Percentiles rank a stretch among this genome's conserved stretches.
These are phyloP conservation scores for Colletotrichum nymphaeae DNA, from an alignment of 2,329 filamentous ascomycete species.

Conservation along the genomic window DNA sequence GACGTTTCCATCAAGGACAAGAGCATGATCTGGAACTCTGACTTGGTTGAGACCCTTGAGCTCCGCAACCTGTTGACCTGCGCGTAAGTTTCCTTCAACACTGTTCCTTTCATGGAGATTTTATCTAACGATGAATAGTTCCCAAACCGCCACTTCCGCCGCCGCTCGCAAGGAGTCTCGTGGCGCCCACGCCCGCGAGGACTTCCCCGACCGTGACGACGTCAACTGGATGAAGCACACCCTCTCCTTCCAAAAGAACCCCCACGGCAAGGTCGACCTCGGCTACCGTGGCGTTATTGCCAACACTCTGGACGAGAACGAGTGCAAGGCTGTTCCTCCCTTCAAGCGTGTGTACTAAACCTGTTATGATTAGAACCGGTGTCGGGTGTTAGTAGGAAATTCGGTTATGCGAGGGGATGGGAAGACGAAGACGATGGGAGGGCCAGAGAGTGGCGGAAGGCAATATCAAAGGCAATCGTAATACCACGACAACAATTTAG, in stretches of 20 bases:
- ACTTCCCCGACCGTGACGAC: slow-evolving; percentile 95
- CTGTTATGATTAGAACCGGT: slow-evolving; percentile 30
- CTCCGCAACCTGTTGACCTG: slow-evolving; percentile 95
- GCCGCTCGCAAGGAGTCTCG: slow-evolving; percentile 97
- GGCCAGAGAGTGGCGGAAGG: not conserved
- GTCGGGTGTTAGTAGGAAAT: slow-evolving; percentile 25
- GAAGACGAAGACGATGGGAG: not conserved
- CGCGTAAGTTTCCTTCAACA: slow-evolving; percentile 77
- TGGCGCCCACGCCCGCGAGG: slow-evolving; percentile 96
- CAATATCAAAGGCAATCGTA: slow-evolving; percentile 21
- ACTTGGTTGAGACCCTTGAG: slow-evolving; percentile 96
- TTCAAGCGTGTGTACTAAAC: slow-evolving; percentile 93
- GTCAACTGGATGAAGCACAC: slow-evolving; percentile 99
- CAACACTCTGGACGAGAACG: slow-evolving; percentile 89
- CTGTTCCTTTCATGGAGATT: not conserved
- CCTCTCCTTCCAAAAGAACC: slow-evolving; percentile 92
- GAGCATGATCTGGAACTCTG: slow-evolving; percentile 99
- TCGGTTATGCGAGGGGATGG: not conserved
- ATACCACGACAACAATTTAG: slow-evolving; percentile 28
- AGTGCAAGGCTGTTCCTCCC: slow-evolving; percentile 95
- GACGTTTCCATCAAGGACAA: slow-evolving; percentile 96
- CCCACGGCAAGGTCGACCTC: slow-evolving; percentile 88
- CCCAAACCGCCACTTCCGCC: slow-evolving; percentile 91
- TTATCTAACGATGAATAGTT: slow-evolving; percentile 54
- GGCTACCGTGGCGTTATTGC: slow-evolving; percentile 86